phyloP scores from a whole-genome alignment of 768 basidiomycete species.

The Imleria badia region DNA sequence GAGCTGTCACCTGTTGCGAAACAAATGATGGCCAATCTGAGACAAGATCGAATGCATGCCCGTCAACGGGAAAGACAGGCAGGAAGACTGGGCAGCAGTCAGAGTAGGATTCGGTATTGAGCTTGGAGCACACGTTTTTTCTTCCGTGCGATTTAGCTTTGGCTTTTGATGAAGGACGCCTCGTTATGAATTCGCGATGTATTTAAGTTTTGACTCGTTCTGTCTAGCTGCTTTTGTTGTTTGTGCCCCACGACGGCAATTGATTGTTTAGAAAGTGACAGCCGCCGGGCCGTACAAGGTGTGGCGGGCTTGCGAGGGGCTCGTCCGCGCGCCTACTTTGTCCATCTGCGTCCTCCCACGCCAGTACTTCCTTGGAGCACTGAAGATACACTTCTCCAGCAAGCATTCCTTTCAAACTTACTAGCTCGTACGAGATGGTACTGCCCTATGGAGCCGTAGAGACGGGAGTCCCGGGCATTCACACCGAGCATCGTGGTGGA shows the following conservation, averaged over 20 bases:
- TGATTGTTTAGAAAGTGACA: no score
- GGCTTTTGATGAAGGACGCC: constrained; percentile 9
- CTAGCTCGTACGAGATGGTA: constrained; percentile 56
- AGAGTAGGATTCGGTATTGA: constrained; percentile 33
- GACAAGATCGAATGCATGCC: constrained; percentile 40
- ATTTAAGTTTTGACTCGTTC: constrained; percentile 8
- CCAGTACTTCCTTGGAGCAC: no score
- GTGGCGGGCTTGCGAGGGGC: no score
- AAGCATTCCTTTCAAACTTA: constrained; percentile 2
- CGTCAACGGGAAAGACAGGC: constrained; percentile 32
- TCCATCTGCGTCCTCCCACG: no score
- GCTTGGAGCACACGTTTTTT: background rate
- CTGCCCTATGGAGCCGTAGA: constrained; percentile 64
- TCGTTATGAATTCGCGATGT: constrained; percentile 17
- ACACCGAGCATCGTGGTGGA: background rate
- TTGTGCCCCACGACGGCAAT: background rate
- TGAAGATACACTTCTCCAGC: background rate
- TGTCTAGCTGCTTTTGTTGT: constrained; percentile 7
- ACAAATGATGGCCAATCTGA: constrained; percentile 65
- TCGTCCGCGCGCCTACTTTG: no score
- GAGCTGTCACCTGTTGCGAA: constrained; percentile 70
- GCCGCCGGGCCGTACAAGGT: no score
- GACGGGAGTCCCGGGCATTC: constrained; percentile 31
- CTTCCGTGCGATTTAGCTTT: constrained; percentile 12
- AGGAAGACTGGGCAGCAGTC: constrained; percentile 32